Evolutionary conservation across 2,329 filamentous ascomycete species (phyloP).

Genomic region (Diaporthe batatas): DNA sequence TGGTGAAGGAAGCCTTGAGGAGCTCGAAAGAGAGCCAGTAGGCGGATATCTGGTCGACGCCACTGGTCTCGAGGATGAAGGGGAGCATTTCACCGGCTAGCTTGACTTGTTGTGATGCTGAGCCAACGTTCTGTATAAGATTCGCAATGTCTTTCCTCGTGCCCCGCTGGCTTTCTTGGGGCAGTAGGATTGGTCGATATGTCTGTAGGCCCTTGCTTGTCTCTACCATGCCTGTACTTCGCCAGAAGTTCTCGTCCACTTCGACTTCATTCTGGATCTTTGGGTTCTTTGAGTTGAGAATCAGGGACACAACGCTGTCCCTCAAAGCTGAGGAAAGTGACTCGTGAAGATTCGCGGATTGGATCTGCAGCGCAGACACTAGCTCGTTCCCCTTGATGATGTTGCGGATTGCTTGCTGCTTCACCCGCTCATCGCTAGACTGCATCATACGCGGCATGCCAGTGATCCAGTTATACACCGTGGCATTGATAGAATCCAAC

Average conservation of each 20-base stretch:
- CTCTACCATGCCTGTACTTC: constrained; percentile 48
- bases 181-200: constrained; percentile 74
- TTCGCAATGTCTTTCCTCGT: constrained; percentile 70
- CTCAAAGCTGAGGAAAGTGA: constrained; percentile 77
- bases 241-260: constrained; percentile 48
- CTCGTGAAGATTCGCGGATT: constrained; percentile 76
- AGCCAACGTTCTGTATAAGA: constrained; percentile 68
- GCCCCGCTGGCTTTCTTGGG: constrained; percentile 74
- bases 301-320: constrained; percentile 74
- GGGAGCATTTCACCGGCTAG: constrained; percentile 77
- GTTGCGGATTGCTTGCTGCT: constrained; percentile 79
- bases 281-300: constrained; percentile 51
- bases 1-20: constrained; percentile 68
- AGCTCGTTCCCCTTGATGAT: constrained; percentile 80
- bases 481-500: constrained; percentile 71
- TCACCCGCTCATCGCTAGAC: constrained; percentile 82
- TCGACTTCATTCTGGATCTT: constrained; percentile 52
- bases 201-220: constrained; percentile 43
- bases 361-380: constrained; percentile 72
- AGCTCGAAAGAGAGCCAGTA: constrained; percentile 87
- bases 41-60: constrained; percentile 73
- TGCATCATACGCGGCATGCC: constrained; percentile 88
- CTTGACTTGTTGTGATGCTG: constrained; percentile 69
- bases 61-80: constrained; percentile 69
- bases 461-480: constrained; percentile 84